Evolutionary conservation across 2,329 filamentous ascomycete species (phyloP).

Genomic region (Xylariales sp.): DNA sequence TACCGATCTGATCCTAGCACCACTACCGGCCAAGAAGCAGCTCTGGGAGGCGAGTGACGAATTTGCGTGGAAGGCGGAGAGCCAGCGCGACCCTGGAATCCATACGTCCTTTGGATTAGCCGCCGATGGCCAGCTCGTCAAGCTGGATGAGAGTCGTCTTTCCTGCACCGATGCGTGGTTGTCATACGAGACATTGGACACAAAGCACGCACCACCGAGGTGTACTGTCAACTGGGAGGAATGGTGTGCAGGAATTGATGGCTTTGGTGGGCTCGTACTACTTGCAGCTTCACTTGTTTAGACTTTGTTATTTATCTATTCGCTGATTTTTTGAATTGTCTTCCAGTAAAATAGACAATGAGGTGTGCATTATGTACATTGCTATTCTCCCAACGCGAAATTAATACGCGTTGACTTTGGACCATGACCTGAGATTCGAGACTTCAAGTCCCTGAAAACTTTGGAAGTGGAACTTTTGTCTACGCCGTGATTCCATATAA

Average conservation of each 20-base stretch:
- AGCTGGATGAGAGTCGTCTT: constrained; percentile 18
- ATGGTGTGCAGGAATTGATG: constrained; percentile 41
- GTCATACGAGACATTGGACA: not conserved
- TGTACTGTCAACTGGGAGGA: constrained; percentile 32
- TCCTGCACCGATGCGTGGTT: not conserved
- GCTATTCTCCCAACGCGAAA: no score
- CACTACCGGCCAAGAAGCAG: constrained; percentile 34
- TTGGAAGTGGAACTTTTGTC: no score
- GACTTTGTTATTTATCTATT: not conserved
- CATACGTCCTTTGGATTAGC: constrained; percentile 23
- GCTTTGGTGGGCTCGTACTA: constrained; percentile 38
- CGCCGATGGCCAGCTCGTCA: constrained; percentile 26
- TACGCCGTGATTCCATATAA: no score
- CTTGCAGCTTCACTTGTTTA: constrained; percentile 31
- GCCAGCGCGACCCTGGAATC: constrained; percentile 14
- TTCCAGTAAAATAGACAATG: no score
- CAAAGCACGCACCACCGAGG: constrained; percentile 8
- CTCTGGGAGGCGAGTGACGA: constrained; percentile 38
- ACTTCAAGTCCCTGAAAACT: no score
- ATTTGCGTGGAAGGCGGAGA: constrained; percentile 27
- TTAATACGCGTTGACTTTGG: no score
- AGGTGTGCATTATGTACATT: no score
- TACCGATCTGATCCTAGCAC: constrained; percentile 31
- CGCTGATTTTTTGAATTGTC: no score
- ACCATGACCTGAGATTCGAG: no score